These are phyloP conservation scores for Ogataea hybrid DNA, from an alignment of 1,139 yeast genomes.

Conservation along the genomic window DNA sequence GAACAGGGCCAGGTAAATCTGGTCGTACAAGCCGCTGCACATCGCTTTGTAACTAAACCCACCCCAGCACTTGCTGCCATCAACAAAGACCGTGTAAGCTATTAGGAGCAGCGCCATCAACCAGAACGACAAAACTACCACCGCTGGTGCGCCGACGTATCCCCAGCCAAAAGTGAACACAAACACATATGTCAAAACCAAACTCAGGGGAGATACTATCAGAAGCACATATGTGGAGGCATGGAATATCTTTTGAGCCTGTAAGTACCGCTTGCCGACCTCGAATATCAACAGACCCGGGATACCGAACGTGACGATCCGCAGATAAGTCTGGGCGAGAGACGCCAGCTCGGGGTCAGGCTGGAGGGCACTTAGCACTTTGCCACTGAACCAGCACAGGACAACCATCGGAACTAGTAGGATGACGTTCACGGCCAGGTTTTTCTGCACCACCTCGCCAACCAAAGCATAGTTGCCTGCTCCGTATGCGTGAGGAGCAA, in stretches of 20 bases:
- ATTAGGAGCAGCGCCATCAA: slow-evolving; percentile 51
- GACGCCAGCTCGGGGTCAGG: slow-evolving; percentile 47
- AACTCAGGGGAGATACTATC: slow-evolving; percentile 46
- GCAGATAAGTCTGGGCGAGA: slow-evolving; percentile 59
- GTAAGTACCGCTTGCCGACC: slow-evolving; percentile 48
- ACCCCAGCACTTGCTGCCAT: slow-evolving; percentile 72
- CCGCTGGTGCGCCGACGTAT: slow-evolving; percentile 66
- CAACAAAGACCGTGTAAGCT: slow-evolving; percentile 47
- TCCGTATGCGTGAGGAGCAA: slow-evolving; percentile 73
- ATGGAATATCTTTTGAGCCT: slow-evolving; percentile 54
- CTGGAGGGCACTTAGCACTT: slow-evolving; percentile 43
- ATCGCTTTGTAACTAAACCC: slow-evolving; percentile 51
- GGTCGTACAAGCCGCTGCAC: slow-evolving; percentile 47
- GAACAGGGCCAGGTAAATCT: slow-evolving; percentile 19
- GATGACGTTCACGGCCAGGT: slow-evolving; percentile 53
- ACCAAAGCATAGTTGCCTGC: slow-evolving; percentile 56
- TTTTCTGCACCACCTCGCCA: slow-evolving; percentile 61
- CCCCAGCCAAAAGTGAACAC: slow-evolving; percentile 64
- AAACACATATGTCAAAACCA: slow-evolving; percentile 45
- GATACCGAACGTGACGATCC: slow-evolving; percentile 41
- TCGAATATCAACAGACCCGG: slow-evolving; percentile 53
- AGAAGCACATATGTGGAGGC: slow-evolving; percentile 50
- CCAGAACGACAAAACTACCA: slow-evolving; percentile 63
- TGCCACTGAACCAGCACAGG: slow-evolving; percentile 43
- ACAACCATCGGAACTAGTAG: slow-evolving; percentile 52